phyloP scores from a whole-genome alignment of 768 basidiomycete genomes.

The Tulasnella sp. region DNA sequence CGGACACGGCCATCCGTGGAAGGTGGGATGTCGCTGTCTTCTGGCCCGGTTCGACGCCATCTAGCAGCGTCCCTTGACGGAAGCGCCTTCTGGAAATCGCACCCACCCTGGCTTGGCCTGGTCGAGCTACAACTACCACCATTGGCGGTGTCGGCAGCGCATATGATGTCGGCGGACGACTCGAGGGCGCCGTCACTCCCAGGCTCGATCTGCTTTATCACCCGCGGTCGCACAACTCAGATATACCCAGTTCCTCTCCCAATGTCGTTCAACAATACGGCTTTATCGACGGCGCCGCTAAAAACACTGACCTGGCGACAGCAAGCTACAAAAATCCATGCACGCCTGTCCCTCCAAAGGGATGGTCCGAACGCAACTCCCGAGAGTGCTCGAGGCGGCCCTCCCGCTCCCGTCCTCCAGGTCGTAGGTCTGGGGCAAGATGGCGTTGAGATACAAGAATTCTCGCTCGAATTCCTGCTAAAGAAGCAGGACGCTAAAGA shows the following conservation, averaged over 20 bases:
- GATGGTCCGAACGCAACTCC: background rate
- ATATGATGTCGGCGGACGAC: conserved; percentile 20
- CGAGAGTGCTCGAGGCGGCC: background rate
- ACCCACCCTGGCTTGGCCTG: conserved; percentile 45
- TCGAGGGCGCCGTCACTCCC: conserved; percentile 57
- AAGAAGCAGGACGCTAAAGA: conserved; percentile 27
- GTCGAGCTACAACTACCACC: conserved; percentile 42
- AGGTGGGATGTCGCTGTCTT: conserved; percentile 29
- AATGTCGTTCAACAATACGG: background rate
- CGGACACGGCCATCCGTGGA: background rate
- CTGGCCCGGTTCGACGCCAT: conserved; percentile 38
- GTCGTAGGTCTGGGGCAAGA: conserved; percentile 59
- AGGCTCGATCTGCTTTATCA: conserved; percentile 48
- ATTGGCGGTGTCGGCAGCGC: conserved; percentile 21
- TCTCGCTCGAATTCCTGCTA: conserved; percentile 45
- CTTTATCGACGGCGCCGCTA: conserved; percentile 23
- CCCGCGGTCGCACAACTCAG: conserved; percentile 8
- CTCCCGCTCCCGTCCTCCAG: conserved; percentile 46
- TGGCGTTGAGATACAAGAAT: conserved; percentile 68
- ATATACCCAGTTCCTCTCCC: conserved; percentile 10
- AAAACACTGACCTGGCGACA: conserved; percentile 6
- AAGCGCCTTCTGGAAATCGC: conserved; percentile 32
- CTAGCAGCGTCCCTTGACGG: conserved; percentile 11
- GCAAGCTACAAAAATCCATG: conserved; percentile 1
- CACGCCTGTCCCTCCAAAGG: background rate